Percentiles rank a stretch among this genome's conserved stretches.
Conservation (phyloP, 106 monocot genomes). For the Dactylorhiza incarnata region DNA sequence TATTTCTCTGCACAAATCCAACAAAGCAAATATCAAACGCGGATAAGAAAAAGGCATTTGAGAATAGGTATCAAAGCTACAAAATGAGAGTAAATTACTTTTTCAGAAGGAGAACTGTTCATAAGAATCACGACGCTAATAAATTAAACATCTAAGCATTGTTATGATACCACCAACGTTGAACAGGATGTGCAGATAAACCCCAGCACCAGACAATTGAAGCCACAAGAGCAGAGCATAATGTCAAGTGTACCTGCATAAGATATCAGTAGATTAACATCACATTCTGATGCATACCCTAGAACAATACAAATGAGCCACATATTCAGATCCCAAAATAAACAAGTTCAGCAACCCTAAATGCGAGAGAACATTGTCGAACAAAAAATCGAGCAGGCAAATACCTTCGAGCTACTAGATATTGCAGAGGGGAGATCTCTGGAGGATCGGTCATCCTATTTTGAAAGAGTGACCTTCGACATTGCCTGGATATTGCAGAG, state of each 20-base stretch:
- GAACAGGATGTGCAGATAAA: conserved; percentile 49
- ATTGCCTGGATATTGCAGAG: too few species aligned
- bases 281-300: too few species aligned
- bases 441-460: too few species aligned
- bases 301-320: too few species aligned
- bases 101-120: conserved; percentile 18
- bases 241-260: conserved; percentile 54
- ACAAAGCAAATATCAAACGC: not conserved
- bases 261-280: not conserved
- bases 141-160: conserved; percentile 18
- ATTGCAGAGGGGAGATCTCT: too few species aligned
- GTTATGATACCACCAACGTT: conserved; percentile 57
- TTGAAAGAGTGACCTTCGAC: too few species aligned
- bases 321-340: too few species aligned
- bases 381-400: not conserved
- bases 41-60: not conserved
- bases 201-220: conserved; percentile 49
- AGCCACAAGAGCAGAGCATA: conserved; percentile 46
- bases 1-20: conserved; percentile 37
- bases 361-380: too few species aligned
- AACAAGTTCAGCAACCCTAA: not conserved
- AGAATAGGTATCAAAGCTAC: too few species aligned
- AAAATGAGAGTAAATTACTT: conserved; percentile 17
- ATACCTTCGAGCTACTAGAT: too few species aligned
- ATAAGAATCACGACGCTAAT: conserved; percentile 26